Conservation (phyloP, 495 filamentous ascomycete genomes). For the Trichocladium antarcticum region DNA sequence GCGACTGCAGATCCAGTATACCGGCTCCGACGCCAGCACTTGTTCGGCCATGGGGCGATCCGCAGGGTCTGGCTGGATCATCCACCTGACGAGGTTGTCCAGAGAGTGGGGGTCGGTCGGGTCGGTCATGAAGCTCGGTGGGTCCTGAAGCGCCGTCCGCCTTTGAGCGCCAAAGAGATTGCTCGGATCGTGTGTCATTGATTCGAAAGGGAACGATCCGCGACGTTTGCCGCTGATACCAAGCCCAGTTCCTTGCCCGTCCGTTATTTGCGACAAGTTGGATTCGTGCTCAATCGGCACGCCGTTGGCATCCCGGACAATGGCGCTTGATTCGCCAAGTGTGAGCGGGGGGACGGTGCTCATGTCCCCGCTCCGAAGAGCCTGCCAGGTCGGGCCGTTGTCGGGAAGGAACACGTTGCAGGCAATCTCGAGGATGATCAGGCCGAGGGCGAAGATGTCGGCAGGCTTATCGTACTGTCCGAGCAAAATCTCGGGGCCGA, state of each 20-base stretch:
- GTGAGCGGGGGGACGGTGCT: slow-evolving; percentile 76
- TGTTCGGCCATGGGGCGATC: slow-evolving; percentile 64
- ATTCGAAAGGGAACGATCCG: slow-evolving; percentile 20
- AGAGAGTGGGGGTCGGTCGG: slow-evolving; percentile 55
- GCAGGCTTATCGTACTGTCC: slow-evolving; percentile 79
- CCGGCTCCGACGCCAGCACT: slow-evolving; percentile 53
- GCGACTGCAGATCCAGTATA: slow-evolving; percentile 63
- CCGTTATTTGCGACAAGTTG: slow-evolving; percentile 25
- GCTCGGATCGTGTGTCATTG: slow-evolving; percentile 23
- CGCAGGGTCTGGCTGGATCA: slow-evolving; percentile 68
- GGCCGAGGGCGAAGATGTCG: slow-evolving; percentile 85
- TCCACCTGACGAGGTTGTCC: slow-evolving; percentile 75
- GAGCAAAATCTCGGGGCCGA: slow-evolving; percentile 79
- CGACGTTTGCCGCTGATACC: slow-evolving; percentile 5
- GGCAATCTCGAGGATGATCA: slow-evolving; percentile 88
- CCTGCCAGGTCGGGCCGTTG: slow-evolving; percentile 81
- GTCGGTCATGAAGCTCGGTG: slow-evolving; percentile 80
- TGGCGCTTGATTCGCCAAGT: slow-evolving; percentile 56
- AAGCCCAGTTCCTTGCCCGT: slow-evolving; percentile 14
- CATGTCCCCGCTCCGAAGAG: slow-evolving; percentile 74
- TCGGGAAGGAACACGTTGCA: slow-evolving; percentile 85
- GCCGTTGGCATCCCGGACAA: slow-evolving; percentile 66
- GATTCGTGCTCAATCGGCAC: slow-evolving; percentile 40
- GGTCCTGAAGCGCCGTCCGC: slow-evolving; percentile 58
- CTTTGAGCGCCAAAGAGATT: slow-evolving; percentile 39